Evolutionary conservation across 2,329 filamentous ascomycete genomes (phyloP).

Genomic region (Fusarium robinianum): DNA sequence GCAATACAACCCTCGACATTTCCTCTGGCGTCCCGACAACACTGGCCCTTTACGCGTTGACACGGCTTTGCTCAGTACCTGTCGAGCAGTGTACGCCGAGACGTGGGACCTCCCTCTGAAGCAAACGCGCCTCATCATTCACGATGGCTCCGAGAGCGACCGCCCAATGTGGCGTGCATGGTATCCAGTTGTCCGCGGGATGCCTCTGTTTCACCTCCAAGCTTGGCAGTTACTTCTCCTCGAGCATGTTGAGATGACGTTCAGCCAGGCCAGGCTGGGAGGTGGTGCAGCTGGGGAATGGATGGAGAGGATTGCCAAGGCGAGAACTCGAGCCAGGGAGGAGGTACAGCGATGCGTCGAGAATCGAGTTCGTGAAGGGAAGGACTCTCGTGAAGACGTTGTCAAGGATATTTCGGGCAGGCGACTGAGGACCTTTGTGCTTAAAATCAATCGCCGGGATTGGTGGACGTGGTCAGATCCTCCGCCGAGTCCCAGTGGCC

Average conservation of each 20-base stretch:
- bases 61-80: constrained; percentile 7
- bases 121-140: constrained; percentile 7
- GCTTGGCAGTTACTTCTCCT: constrained; percentile 11
- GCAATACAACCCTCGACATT: neutral
- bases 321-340: neutral
- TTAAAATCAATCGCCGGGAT: constrained; percentile 11
- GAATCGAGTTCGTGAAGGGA: neutral
- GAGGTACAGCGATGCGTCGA: neutral
- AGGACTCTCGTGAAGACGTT: neutral
- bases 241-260: constrained; percentile 6
- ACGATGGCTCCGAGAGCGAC: neutral
- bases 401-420: constrained; percentile 1
- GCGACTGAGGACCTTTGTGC: neutral
- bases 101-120: constrained; percentile 11
- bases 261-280: neutral
- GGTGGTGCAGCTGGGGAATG: neutral
- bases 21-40: constrained; percentile 3
- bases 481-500: neutral
- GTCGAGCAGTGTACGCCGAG: constrained; percentile 9
- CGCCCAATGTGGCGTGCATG: neutral
- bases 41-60: constrained; percentile 2
- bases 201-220: neutral
- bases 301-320: neutral
- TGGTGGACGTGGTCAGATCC: constrained; percentile 7
- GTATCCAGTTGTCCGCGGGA: neutral